These are phyloP conservation scores for Fusarium hainanense DNA, from an alignment of 2,329 filamentous ascomycete genomes.

Conservation along the genomic window DNA sequence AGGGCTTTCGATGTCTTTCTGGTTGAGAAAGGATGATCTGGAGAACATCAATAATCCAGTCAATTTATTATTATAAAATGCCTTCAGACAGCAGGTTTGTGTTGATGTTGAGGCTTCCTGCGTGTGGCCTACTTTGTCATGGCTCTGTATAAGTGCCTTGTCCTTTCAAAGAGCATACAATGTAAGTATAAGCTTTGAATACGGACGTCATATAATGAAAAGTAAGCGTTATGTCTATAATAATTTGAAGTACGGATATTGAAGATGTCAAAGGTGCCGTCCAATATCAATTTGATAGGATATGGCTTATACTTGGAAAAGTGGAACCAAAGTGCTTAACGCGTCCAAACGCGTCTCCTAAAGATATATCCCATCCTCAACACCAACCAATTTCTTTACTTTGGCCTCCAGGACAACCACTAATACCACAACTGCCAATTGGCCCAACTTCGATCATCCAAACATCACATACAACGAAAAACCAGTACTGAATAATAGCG, in stretches of 20 bases:
- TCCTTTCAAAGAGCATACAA: background rate
- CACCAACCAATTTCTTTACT: background rate
- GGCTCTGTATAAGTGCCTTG: background rate
- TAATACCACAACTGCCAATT: background rate
- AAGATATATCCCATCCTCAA: background rate
- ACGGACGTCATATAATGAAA: background rate
- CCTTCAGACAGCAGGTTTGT: background rate
- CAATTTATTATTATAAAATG: background rate
- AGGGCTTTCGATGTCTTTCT: background rate
- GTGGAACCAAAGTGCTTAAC: conserved; percentile 32
- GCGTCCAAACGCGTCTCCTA: conserved; percentile 37
- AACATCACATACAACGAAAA: background rate
- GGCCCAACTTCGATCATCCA: background rate
- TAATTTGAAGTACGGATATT: background rate
- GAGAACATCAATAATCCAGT: background rate
- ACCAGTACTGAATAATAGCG: background rate
- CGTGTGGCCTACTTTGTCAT: background rate
- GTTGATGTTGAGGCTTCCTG: background rate
- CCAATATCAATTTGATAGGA: background rate
- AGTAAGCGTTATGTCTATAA: background rate
- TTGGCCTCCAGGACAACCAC: conserved; percentile 2
- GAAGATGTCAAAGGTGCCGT: background rate
- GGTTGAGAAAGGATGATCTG: background rate
- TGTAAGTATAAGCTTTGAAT: background rate
- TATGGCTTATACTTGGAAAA: background rate